Percentiles rank a stretch among this genome's conserved stretches.
Conservation (phyloP, 2,329 filamentous ascomycete genomes). For the Alternaria sp. region DNA sequence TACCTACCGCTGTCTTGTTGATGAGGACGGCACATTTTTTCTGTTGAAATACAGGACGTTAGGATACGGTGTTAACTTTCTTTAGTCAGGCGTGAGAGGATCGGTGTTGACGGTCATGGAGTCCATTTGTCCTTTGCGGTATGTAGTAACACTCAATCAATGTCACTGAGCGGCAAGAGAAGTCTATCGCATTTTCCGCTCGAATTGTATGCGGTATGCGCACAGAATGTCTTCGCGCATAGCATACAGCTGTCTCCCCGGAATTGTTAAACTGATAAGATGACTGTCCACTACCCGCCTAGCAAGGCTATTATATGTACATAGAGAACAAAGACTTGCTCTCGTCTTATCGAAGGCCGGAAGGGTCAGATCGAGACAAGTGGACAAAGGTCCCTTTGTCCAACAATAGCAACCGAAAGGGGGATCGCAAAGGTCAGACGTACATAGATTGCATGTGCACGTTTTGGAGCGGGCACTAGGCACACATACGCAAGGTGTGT, state of each 20-base stretch:
- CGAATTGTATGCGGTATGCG: background rate
- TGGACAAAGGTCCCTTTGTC: background rate
- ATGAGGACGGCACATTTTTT: slow-evolving; percentile 14
- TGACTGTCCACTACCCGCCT: background rate
- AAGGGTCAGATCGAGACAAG: background rate
- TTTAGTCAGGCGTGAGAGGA: slow-evolving; percentile 35
- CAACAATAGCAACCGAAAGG: background rate
- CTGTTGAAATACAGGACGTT: slow-evolving; percentile 20
- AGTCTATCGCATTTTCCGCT: background rate
- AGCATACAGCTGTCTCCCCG: background rate
- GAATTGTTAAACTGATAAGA: background rate
- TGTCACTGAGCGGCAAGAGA: slow-evolving; percentile 12
- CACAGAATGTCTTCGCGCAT: background rate
- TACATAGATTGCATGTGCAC: background rate
- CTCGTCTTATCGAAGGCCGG: background rate
- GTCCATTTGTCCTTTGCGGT: slow-evolving; percentile 31
- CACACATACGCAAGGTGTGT: background rate
- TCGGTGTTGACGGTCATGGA: slow-evolving; percentile 34
- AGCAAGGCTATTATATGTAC: background rate
- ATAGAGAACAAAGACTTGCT: background rate
- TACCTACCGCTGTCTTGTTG: slow-evolving; percentile 19
- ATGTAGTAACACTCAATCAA: slow-evolving; percentile 36
- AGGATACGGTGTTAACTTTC: slow-evolving; percentile 31
- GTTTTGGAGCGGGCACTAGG: background rate
- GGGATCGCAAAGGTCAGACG: background rate